phyloP scores from a whole-genome alignment of 2,329 filamentous ascomycete genomes.

The Colletotrichum musae region DNA sequence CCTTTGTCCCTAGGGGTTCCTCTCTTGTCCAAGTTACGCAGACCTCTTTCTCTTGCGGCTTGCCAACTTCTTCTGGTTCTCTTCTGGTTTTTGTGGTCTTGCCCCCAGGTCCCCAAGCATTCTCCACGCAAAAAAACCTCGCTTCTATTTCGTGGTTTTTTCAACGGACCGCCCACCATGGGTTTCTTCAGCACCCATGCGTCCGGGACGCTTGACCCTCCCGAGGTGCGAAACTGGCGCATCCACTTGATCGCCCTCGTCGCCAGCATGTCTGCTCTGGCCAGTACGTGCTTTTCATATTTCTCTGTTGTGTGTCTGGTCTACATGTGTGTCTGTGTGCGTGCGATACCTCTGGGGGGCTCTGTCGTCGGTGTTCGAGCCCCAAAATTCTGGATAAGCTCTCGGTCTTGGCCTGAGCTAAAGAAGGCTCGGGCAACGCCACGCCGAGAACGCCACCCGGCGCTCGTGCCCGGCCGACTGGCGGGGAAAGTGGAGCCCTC shows the following conservation, averaged over 20 bases:
- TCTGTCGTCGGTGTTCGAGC: not conserved
- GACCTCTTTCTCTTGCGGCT: conserved; percentile 10
- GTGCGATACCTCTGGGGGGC: no score
- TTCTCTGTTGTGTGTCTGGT: not conserved
- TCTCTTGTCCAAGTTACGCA: conserved; percentile 12
- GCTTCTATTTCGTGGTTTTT: no score
- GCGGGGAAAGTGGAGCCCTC: not conserved
- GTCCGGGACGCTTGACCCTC: conserved; percentile 44
- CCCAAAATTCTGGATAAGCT: not conserved
- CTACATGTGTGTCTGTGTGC: no score
- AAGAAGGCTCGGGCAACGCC: not conserved
- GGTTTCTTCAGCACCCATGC: conserved; percentile 48
- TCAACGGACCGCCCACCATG: conserved; percentile 34
- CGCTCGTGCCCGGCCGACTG: not conserved
- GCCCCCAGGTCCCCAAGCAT: not conserved
- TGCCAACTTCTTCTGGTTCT: not conserved
- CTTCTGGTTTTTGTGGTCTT: not conserved
- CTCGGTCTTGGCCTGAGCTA: not conserved
- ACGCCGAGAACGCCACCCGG: not conserved
- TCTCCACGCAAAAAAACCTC: not conserved
- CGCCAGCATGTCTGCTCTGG: conserved; percentile 47
- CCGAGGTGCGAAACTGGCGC: conserved; percentile 47
- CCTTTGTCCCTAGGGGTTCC: not conserved
- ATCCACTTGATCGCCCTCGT: conserved; percentile 47
- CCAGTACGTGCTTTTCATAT: conserved; percentile 40